phyloP scores from a whole-genome alignment of 2,329 filamentous ascomycete species.

The Claviceps capensis region DNA sequence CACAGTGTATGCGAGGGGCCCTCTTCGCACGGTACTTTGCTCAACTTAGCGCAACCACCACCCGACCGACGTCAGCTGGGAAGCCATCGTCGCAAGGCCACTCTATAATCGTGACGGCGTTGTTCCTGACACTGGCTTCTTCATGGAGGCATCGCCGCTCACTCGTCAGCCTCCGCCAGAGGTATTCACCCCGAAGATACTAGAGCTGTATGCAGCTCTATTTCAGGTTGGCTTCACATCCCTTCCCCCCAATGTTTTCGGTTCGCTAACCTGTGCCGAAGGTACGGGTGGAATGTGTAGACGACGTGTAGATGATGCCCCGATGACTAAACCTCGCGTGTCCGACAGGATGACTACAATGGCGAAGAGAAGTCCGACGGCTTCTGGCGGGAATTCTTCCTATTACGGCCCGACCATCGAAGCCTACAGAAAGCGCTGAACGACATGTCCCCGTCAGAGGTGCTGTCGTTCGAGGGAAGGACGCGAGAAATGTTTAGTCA shows the following conservation, averaged over 20 bases:
- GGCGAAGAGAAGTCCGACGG: constrained; percentile 64
- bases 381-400: constrained; percentile 94
- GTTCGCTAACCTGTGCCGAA: constrained; percentile 4
- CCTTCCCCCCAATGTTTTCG: neutral
- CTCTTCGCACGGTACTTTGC: neutral
- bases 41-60: neutral
- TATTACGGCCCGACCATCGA: constrained; percentile 64
- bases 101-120: neutral
- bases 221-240: constrained; percentile 47
- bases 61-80: neutral
- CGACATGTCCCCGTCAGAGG: constrained; percentile 56
- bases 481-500: constrained; percentile 66
- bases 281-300: constrained; percentile 11
- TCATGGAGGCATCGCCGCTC: constrained; percentile 82
- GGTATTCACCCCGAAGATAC: constrained; percentile 87
- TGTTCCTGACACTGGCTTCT: constrained; percentile 2
- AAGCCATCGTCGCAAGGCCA: neutral
- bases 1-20: neutral
- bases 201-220: constrained; percentile 73
- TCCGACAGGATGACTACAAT: constrained; percentile 41
- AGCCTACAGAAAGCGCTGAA: constrained; percentile 57
- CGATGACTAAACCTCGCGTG: constrained; percentile 15
- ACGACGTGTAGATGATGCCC: constrained; percentile 6
- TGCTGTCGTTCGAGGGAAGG: constrained; percentile 64
- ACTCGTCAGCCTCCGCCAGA: constrained; percentile 85